These are phyloP conservation scores for Camelina neglecta DNA, from an alignment of 345 rosid species.

Conservation along the genomic window DNA sequence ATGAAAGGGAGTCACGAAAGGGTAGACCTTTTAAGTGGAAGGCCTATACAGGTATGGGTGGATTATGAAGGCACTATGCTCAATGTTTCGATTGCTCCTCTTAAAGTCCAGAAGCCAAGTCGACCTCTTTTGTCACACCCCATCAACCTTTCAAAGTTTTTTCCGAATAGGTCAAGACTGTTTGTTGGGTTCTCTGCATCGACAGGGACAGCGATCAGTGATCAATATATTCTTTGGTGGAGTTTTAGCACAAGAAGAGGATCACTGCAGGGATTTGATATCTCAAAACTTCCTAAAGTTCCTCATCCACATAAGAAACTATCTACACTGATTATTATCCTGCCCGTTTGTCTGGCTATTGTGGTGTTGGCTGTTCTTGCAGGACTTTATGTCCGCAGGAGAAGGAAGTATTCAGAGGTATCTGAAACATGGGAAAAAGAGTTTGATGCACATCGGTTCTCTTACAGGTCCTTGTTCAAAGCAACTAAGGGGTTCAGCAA, in stretches of 20 bases:
- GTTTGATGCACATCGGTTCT: constrained; percentile 60
- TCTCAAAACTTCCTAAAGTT: constrained; percentile 58
- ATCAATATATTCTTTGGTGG: constrained; percentile 68
- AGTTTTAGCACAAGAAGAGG: constrained; percentile 57
- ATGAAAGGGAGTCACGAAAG: constrained; percentile 23
- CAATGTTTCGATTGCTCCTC: constrained; percentile 56
- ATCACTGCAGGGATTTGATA: constrained; percentile 45
- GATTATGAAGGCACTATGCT: constrained; percentile 59
- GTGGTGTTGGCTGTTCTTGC: constrained; percentile 32
- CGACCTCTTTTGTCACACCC: constrained; percentile 56
- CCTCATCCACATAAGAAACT: constrained; percentile 44
- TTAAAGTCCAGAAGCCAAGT: constrained; percentile 44
- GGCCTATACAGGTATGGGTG: constrained; percentile 63
- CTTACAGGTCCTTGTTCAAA: constrained; percentile 55
- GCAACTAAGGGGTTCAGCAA: constrained; percentile 71
- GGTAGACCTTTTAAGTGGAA: constrained; percentile 48
- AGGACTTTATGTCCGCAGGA: constrained; percentile 42
- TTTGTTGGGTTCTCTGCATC: constrained; percentile 75
- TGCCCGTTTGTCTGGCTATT: constrained; percentile 29
- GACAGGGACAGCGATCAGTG: constrained; percentile 47
- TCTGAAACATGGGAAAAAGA: constrained; percentile 70
- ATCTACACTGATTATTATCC: constrained; percentile 25
- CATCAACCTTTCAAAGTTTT: constrained; percentile 47
- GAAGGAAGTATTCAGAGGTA: constrained; percentile 59
- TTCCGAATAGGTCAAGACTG: constrained; percentile 43